A percentile compares a stretch with the other conserved stretches of the same genome.
phyloP scores from a whole-genome alignment of 1,284 basidiomycete species.

The Austropuccinia psidii region DNA sequence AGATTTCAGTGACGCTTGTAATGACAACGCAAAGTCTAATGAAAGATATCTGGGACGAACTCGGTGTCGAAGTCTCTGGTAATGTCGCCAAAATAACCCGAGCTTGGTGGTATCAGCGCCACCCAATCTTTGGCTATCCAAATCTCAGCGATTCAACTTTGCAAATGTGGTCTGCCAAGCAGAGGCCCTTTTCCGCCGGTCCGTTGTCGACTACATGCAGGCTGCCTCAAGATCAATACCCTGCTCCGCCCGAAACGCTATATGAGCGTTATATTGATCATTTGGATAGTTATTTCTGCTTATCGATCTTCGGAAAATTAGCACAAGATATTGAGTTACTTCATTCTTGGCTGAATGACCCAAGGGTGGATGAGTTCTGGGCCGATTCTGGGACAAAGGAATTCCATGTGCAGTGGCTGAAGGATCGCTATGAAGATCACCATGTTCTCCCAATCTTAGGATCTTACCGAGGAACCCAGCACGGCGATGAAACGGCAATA shows the following conservation, averaged over 20 bases:
- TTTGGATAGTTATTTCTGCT: conserved; percentile 27
- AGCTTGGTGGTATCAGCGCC: conserved; percentile 24
- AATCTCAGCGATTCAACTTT: not conserved
- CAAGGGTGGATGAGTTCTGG: conserved; percentile 27
- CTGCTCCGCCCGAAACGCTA: not conserved
- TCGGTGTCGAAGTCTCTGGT: not conserved
- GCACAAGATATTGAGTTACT: conserved; percentile 11
- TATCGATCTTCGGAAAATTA: conserved; percentile 21
- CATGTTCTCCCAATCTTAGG: conserved; percentile 27
- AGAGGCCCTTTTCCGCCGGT: too few relatives aligned
- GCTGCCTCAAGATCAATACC: conserved; percentile 1
- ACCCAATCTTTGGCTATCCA: conserved; percentile 10
- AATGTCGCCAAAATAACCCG: not conserved
- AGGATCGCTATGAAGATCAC: conserved; percentile 17
- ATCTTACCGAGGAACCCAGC: conserved; percentile 17
- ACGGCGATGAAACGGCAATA: not conserved
- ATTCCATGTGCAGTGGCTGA: conserved; percentile 17
- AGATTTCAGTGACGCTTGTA: not conserved
- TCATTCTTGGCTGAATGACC: conserved; percentile 25
- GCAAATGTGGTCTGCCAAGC: not conserved
- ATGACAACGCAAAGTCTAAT: not conserved
- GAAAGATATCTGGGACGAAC: not conserved
- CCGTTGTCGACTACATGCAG: too few relatives aligned
- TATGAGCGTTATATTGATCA: conserved; percentile 25
- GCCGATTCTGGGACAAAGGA: conserved; percentile 14